Base-by-base conservation (phyloP, 2,329 filamentous ascomycete genomes). In the Byssochlamys sp. region DNA sequence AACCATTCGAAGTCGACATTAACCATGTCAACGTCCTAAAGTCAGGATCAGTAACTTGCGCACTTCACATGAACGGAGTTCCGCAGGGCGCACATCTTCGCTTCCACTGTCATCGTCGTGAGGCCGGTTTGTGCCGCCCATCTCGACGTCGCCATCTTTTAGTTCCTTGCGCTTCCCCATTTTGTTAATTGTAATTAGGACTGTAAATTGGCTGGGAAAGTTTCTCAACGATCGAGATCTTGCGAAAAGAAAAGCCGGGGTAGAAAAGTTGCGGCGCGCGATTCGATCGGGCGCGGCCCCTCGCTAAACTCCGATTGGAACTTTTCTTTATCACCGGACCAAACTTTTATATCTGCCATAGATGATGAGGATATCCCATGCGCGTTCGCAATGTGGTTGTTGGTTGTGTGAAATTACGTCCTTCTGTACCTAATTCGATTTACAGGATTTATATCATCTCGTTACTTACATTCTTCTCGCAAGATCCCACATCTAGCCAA, bases 1-100 rank as follows among this genome's bases (percentile, higher is more conserved):
- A 97, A 99, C 89, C 91, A 97, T 78, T 99, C 94, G 68, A 99
- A 99, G 63, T 97, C 92, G 58, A 97, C 91, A 70, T 97, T 87
- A 63, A 99, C 85, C 72, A 92, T 88, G 70, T 96, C 89, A 68
- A 91, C 88, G 68, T 96, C 90, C 89, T 95, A 58, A 24, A 31
- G 45, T 31, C 53, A 26, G 6, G 9, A 51, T 51, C 49, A 28
- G 24, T 24, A 51, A 28, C 12, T 51, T 28, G 49, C 25, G 31
- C 28, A 45, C 45, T 53, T 39, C 33, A 33, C 28, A 56, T 48
- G 28, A 53, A 55, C 39, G 58, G 35, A 48, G 45, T 31, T 31
- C 24, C 45, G n/a, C 4, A 29, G 11, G 28, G 28, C 19, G 14
- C 53, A 57, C 55, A 53, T 58, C 74, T 61, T 77, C 75, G 48